Evolutionary conservation across 192 early-diverging fungal species (phyloP).

Genomic region (Mortierella antarctica): DNA sequence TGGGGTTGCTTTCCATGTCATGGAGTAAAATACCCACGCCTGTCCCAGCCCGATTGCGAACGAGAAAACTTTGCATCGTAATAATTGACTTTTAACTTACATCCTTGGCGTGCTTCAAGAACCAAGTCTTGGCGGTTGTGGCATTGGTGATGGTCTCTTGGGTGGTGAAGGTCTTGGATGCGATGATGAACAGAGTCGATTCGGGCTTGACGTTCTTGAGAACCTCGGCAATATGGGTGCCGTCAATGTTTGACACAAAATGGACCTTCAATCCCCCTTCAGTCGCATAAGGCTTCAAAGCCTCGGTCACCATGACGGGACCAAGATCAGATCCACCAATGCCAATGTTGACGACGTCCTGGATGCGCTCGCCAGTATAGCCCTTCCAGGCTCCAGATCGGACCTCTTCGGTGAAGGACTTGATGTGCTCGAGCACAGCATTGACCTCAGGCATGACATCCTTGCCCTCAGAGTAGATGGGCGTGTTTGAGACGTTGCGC

Average conservation of each 20-base stretch:
- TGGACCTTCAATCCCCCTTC: slow-evolving; percentile 79
- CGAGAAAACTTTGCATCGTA: too few species aligned
- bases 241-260: slow-evolving; percentile 99
- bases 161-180: slow-evolving; percentile 98
- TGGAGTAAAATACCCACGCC: too few species aligned
- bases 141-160: slow-evolving; percentile 99
- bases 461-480: slow-evolving; percentile 88
- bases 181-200: slow-evolving; percentile 93
- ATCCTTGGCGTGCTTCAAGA: slow-evolving; percentile 86
- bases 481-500: slow-evolving; percentile 85
- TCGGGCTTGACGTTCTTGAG: slow-evolving; percentile 89
- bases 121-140: slow-evolving; percentile 93
- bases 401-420: slow-evolving; percentile 81
- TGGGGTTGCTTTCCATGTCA: too few species aligned
- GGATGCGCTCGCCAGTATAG: slow-evolving; percentile 94
- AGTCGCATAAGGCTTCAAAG: slow-evolving; percentile 92
- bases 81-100: slow-evolving; percentile 50
- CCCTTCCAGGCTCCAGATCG: slow-evolving; percentile 95
- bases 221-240: slow-evolving; percentile 95
- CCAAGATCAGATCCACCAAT: slow-evolving; percentile 99
- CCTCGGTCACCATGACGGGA: slow-evolving; percentile 99
- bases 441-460: slow-evolving; percentile 97
- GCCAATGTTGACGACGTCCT: slow-evolving; percentile 98
- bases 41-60: too few species aligned
- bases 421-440: slow-evolving; percentile 94